Evolutionary conservation across 1,284 basidiomycete species (phyloP).

Genomic region (Salmacisia buchloeana): DNA sequence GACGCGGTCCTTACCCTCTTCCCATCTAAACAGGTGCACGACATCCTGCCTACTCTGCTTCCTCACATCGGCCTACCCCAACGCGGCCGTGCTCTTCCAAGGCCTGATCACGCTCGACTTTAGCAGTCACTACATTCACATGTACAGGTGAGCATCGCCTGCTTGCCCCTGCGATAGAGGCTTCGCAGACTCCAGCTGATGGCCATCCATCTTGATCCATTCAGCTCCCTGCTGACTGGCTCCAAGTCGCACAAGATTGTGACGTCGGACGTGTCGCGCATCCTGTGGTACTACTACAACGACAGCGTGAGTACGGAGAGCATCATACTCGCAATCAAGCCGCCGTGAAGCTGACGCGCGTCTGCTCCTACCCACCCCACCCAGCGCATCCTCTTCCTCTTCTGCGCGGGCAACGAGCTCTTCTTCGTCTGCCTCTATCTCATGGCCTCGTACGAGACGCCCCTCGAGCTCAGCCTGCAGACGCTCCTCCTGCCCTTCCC

Average conservation of each 20-base stretch:
- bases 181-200: not conserved
- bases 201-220: not conserved
- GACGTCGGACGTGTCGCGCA: conserved; percentile 81
- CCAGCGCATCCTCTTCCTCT: conserved; percentile 70
- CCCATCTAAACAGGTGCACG: conserved; percentile 69
- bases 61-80: conserved; percentile 80
- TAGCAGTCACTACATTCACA: conserved; percentile 98
- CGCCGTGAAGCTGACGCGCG: not conserved
- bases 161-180: not conserved
- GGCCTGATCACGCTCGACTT: conserved; percentile 96
- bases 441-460: conserved; percentile 68
- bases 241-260: conserved; percentile 88
- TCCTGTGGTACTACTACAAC: conserved; percentile 90
- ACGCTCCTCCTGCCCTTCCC: conserved; percentile 17
- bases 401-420: conserved; percentile 94
- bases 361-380: not conserved
- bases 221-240: conserved; percentile 85
- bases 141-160: conserved; percentile 77
- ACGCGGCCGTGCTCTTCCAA: conserved; percentile 78
- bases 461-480: conserved; percentile 29
- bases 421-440: conserved; percentile 96
- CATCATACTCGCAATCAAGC: not conserved
- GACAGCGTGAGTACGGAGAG: conserved; percentile 66
- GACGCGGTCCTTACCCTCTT: not conserved
- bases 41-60: conserved; percentile 92